Evolutionary conservation across 192 early-diverging fungal species (phyloP).

Genomic region (Lunasporangiospora selenospora): DNA sequence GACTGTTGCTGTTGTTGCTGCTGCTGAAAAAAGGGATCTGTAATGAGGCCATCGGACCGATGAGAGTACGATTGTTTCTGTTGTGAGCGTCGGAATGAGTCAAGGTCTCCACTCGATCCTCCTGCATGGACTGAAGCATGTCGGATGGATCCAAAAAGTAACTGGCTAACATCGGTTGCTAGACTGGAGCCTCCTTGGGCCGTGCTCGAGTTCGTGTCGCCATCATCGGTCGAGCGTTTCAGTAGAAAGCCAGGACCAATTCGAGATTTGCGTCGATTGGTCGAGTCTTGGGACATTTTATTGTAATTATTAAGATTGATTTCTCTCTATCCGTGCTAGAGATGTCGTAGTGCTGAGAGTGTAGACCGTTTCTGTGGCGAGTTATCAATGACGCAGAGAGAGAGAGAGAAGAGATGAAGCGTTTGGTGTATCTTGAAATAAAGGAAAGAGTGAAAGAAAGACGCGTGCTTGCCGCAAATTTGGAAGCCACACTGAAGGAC

Average conservation of each 20-base stretch:
- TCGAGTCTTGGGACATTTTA: constrained; percentile 14
- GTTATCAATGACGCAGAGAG: too few species aligned
- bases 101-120: constrained; percentile 4
- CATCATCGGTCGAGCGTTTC: constrained; percentile 20
- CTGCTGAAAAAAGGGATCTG: not conserved
- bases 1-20: not conserved
- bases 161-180: not conserved
- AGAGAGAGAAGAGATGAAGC: too few species aligned
- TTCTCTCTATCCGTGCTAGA: too few species aligned
- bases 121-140: constrained; percentile 3
- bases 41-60: not conserved
- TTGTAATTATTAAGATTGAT: too few species aligned
- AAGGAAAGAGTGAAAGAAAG: too few species aligned
- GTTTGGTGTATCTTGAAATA: too few species aligned
- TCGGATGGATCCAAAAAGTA: constrained; percentile 18
- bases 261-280: constrained; percentile 34
- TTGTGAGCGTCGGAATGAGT: constrained; percentile 27
- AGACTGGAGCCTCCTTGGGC: too few species aligned
- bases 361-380: too few species aligned
- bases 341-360: too few species aligned
- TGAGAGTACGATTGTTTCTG: constrained; percentile 9
- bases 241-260: constrained; percentile 19
- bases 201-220: not conserved
- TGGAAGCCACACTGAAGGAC: too few species aligned
- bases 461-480: too few species aligned